These are phyloP conservation scores for Citrullus mucosospermus DNA, from an alignment of 306 rosid genomes.

Conservation along the genomic window DNA sequence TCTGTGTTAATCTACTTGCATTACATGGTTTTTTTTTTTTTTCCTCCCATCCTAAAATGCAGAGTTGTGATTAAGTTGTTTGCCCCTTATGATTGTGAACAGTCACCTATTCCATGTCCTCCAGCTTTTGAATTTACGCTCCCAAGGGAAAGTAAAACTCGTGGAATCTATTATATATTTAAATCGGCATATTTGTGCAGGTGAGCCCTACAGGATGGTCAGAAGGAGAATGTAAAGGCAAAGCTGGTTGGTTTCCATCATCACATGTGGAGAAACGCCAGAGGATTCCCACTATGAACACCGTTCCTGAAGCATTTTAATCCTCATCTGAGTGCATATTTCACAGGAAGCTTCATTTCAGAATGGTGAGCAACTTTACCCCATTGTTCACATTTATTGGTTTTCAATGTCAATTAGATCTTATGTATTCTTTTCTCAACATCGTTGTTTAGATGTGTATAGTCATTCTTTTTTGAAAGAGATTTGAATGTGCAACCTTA, in stretches of 20 bases:
- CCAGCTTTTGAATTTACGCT: not conserved
- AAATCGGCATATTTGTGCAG: slow-evolving; percentile 22
- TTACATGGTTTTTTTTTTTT: not conserved
- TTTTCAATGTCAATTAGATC: not conserved
- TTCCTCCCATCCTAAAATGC: not conserved
- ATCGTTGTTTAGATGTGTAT: slow-evolving; percentile 1
- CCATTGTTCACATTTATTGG: not conserved
- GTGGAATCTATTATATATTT: not conserved
- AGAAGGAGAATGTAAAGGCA: slow-evolving; percentile 92
- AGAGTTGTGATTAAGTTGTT: not conserved
- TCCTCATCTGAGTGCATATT: not conserved
- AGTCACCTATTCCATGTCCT: not conserved
- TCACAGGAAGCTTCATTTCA: not conserved
- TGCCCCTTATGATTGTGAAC: not conserved
- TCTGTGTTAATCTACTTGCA: not conserved
- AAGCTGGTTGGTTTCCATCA: slow-evolving; percentile 93
- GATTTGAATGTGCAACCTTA: not conserved
- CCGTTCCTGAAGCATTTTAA: not conserved
- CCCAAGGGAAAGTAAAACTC: not conserved
- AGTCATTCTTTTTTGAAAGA: not conserved
- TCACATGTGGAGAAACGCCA: slow-evolving; percentile 75
- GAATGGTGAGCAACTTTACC: not conserved
- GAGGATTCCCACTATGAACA: slow-evolving; percentile 41
- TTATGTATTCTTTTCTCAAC: not conserved
- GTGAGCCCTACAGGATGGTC: slow-evolving; percentile 83